phyloP scores from a whole-genome alignment of 2,329 filamentous ascomycete species.

The Pseudogymnoascus sp. region DNA sequence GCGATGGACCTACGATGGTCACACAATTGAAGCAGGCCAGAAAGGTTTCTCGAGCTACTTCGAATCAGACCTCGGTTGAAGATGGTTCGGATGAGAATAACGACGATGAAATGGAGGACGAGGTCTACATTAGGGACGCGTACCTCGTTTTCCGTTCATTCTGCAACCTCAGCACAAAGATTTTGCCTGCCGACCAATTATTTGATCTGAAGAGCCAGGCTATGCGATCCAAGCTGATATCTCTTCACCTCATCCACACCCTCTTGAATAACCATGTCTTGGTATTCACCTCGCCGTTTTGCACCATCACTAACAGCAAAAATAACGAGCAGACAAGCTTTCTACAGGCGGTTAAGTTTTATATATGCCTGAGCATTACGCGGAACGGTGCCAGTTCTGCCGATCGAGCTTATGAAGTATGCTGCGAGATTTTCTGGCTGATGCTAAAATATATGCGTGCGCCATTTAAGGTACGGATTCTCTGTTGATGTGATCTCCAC shows the following conservation, averaged over 20 bases:
- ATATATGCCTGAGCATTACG: conserved; percentile 89
- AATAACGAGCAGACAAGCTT: conserved; percentile 84
- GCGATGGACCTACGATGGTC: conserved; percentile 60
- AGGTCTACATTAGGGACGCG: conserved; percentile 93
- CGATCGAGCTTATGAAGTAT: conserved; percentile 86
- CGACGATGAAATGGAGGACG: conserved; percentile 70
- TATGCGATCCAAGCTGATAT: conserved; percentile 95
- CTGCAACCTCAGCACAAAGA: conserved; percentile 93
- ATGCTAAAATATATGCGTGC: conserved; percentile 92
- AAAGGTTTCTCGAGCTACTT: conserved; percentile 39
- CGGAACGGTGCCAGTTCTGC: conserved; percentile 93
- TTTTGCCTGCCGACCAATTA: conserved; percentile 80
- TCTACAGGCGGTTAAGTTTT: conserved; percentile 91
- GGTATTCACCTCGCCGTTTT: conserved; percentile 84
- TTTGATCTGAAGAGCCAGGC: conserved; percentile 89
- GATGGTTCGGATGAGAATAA: conserved; percentile 45
- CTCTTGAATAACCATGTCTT: conserved; percentile 88
- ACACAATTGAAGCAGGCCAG: conserved; percentile 46
- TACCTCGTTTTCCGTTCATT: conserved; percentile 96
- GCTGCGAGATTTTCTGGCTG: conserved; percentile 95
- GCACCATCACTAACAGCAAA: conserved; percentile 86
- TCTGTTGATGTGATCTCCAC: neutral
- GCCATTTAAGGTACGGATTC: conserved; percentile 67
- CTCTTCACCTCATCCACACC: conserved; percentile 89
- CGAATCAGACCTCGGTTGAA: conserved; percentile 49